Percentiles rank a stretch among this genome's conserved stretches.
Conservation (phyloP, 306 rosid genomes). For the Quercus robur region DNA sequence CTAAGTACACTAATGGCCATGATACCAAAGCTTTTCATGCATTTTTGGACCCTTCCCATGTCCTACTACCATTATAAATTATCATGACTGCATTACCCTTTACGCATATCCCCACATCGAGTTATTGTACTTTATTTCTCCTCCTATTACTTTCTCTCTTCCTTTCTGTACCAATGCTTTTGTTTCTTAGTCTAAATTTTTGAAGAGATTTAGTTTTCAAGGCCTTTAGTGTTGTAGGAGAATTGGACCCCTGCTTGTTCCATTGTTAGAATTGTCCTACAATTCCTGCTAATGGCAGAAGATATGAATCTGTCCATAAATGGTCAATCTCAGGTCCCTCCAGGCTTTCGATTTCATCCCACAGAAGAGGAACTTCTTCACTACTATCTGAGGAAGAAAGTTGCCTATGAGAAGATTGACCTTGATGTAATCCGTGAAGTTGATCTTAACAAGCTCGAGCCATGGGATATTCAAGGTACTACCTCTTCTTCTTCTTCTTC, state of each 20-base stretch:
- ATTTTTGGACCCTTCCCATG: conserved; percentile 42
- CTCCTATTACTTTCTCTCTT: neutral
- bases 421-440: conserved; percentile 61
- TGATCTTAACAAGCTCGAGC: conserved; percentile 65
- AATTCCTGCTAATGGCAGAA: conserved; percentile 11
- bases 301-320: conserved; percentile 51
- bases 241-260: neutral
- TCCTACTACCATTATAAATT: conserved; percentile 47
- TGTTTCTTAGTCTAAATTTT: neutral
- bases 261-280: neutral
- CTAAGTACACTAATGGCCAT: conserved; percentile 51
- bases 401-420: conserved; percentile 52
- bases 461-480: conserved; percentile 67
- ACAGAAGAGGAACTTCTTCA: conserved; percentile 65
- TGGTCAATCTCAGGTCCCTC: conserved; percentile 58
- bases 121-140: neutral
- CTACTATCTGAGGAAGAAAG: conserved; percentile 55
- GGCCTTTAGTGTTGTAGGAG: neutral
- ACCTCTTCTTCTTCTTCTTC: neutral
- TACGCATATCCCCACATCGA: conserved; percentile 21
- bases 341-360: conserved; percentile 56
- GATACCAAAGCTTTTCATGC: conserved; percentile 45
- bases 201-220: neutral
- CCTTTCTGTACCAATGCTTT: neutral
- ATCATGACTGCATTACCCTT: conserved; percentile 33